A percentile compares a stretch with the other conserved stretches of the same genome.
Evolutionary conservation across 306 rosid species (phyloP).

Genomic region (Abrus precatorius): DNA sequence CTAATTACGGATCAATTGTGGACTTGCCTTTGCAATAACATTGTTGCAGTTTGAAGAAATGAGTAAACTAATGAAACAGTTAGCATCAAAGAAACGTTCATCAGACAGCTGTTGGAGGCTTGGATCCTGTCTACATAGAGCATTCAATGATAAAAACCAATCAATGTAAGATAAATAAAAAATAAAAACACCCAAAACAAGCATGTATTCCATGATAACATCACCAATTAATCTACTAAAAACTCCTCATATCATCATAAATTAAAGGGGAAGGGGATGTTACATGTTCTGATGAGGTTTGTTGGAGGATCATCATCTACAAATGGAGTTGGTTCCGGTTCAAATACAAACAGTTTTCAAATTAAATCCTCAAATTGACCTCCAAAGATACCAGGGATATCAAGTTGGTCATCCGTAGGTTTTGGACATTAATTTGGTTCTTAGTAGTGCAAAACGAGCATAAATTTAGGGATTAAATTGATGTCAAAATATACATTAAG

Average conservation of each 20-base stretch:
- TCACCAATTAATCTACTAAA: constrained; percentile 76
- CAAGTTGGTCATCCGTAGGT: neutral
- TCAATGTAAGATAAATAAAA: constrained; percentile 61
- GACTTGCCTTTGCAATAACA: neutral
- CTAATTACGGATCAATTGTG: neutral
- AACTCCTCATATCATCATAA: constrained; percentile 67
- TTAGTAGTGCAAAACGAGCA: neutral
- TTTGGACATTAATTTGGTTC: neutral
- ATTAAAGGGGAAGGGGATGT: constrained; percentile 1
- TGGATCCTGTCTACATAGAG: constrained; percentile 48
- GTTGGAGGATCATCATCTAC: constrained; percentile 3
- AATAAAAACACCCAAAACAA: constrained; percentile 60
- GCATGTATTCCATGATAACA: constrained; percentile 72
- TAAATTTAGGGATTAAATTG: neutral
- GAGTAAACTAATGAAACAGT: constrained; percentile 64
- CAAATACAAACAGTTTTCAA: constrained; percentile 1
- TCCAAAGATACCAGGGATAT: neutral
- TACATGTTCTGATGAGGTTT: neutral
- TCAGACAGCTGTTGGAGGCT: constrained; percentile 52
- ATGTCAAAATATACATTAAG: neutral
- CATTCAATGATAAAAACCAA: constrained; percentile 57
- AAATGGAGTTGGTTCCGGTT: constrained; percentile 1
- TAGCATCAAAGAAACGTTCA: constrained; percentile 61
- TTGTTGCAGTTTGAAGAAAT: neutral
- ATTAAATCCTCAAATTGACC: neutral